Evolutionary conservation across 202 grass and related monocot species (phyloP).

Genomic region (Elaeis oleifera): DNA sequence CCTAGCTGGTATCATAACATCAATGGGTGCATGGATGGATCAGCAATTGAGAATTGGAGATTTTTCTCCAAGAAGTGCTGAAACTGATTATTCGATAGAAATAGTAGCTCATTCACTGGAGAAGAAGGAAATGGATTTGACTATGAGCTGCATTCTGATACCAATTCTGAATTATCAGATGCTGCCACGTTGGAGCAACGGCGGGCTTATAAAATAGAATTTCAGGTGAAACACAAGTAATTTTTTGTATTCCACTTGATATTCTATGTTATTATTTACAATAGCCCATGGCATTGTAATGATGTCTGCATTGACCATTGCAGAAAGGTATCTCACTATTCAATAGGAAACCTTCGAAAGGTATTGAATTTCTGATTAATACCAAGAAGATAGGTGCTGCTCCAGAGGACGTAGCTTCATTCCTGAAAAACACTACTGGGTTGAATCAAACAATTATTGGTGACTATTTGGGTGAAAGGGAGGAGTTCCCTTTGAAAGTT

Average conservation of each 20-base stretch:
- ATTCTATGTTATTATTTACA: not conserved
- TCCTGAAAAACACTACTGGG: constrained; percentile 68
- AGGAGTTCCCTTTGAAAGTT: constrained; percentile 86
- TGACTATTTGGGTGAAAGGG: constrained; percentile 93
- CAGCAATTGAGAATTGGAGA: constrained; percentile 86
- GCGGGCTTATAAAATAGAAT: constrained; percentile 80
- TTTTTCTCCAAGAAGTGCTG: constrained; percentile 38
- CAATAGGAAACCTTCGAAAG: constrained; percentile 95
- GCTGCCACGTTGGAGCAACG: constrained; percentile 80
- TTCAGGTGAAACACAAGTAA: constrained; percentile 43
- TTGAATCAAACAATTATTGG: constrained; percentile 89
- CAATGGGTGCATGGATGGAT: constrained; percentile 87
- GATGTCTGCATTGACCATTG: constrained; percentile 27
- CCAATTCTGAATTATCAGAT: constrained; percentile 59
- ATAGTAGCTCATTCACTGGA: constrained; percentile 43
- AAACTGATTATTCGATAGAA: constrained; percentile 46
- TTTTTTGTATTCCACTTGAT: not conserved
- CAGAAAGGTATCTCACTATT: constrained; percentile 94
- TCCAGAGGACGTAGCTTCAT: constrained; percentile 73
- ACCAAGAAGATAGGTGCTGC: constrained; percentile 73
- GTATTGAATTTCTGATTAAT: constrained; percentile 88
- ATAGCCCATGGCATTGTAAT: constrained; percentile 10
- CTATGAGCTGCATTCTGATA: constrained; percentile 55
- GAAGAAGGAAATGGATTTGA: constrained; percentile 71
- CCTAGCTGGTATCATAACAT: constrained; percentile 65